Conservation (phyloP, 345 rosid species). For the Boechera retrofracta region DNA sequence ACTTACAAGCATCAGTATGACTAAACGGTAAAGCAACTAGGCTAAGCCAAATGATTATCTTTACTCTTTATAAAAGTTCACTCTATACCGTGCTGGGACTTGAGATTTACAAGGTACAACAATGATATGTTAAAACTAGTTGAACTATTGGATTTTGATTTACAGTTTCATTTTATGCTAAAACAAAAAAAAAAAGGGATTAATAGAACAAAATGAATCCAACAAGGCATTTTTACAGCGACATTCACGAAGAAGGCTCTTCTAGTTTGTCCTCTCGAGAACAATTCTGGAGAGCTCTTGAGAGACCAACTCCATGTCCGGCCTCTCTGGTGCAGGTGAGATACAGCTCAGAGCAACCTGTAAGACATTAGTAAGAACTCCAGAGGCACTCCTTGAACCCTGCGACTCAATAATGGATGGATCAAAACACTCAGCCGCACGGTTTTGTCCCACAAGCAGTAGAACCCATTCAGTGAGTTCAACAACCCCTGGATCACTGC, state of each 20-base stretch:
- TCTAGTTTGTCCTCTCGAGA: conserved; percentile 35
- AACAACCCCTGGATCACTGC: conserved; percentile 61
- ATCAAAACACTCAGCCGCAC: conserved; percentile 68
- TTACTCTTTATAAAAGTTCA: neutral
- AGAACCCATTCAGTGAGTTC: conserved; percentile 88
- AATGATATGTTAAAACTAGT: neutral
- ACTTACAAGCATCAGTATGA: neutral
- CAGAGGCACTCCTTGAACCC: conserved; percentile 33
- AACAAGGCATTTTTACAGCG: conserved; percentile 19
- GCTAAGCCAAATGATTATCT: neutral
- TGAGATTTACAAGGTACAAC: conserved; percentile 4
- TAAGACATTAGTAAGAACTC: conserved; percentile 58
- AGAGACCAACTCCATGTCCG: conserved; percentile 69
- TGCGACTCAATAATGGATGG: conserved; percentile 44
- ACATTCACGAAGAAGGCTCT: conserved; percentile 4
- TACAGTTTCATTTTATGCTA: conserved; percentile 23
- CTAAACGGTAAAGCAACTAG: neutral
- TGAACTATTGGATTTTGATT: conserved; percentile 2
- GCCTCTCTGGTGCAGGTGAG: conserved; percentile 80
- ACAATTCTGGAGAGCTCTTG: conserved; percentile 59
- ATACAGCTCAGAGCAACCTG: conserved; percentile 73
- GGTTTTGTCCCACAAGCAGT: conserved; percentile 59
- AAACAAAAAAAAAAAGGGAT: neutral
- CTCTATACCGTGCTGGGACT: neutral
- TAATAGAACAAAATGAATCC: conserved; percentile 14